Conservation (phyloP, 495 filamentous ascomycete genomes). For the Neurospora sp. region DNA sequence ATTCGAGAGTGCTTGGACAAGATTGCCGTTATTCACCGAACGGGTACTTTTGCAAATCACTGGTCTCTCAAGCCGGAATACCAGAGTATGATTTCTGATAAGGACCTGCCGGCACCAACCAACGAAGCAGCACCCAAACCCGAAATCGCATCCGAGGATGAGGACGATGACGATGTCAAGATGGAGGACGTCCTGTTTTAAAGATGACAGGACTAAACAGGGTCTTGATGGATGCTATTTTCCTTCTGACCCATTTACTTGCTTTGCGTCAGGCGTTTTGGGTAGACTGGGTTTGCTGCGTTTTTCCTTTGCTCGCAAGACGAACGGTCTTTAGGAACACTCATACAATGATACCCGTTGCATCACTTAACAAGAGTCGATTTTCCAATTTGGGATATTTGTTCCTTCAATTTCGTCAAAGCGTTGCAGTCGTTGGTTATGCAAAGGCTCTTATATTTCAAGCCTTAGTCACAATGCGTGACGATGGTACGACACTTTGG, state of each 20-base stretch:
- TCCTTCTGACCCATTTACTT: not conserved
- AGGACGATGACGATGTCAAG: conserved; percentile 56
- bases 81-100: conserved; percentile 41
- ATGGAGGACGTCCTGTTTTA: conserved; percentile 59
- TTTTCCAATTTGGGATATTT: not conserved
- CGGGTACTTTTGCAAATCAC: conserved; percentile 69
- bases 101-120: conserved; percentile 39
- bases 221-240: not conserved
- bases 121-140: conserved; percentile 27
- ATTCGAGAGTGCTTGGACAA: conserved; percentile 75
- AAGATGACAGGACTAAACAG: not conserved
- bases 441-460: not conserved
- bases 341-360: conserved; percentile 16
- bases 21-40: conserved; percentile 69
- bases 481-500: not conserved
- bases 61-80: conserved; percentile 76
- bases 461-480: not conserved
- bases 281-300: not conserved
- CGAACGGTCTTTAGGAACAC: not conserved
- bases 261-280: conserved; percentile 7
- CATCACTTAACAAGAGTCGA: not conserved
- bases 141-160: conserved; percentile 47
- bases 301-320: not conserved
- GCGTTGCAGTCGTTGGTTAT: not conserved
- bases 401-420: not conserved